Conservation (phyloP, 805 yeast species). For the Metschnikowia peoriensis region DNA sequence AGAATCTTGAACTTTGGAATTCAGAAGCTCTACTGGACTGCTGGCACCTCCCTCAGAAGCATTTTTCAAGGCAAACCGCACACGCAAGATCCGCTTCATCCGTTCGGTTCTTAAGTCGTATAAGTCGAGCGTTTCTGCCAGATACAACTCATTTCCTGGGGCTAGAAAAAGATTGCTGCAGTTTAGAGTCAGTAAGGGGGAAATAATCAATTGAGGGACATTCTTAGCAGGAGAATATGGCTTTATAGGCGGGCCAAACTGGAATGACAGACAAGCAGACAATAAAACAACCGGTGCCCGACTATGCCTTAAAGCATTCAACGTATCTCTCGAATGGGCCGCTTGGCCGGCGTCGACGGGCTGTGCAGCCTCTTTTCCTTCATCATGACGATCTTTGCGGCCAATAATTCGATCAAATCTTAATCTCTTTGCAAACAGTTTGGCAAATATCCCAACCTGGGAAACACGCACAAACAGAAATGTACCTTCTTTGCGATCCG, state of each 20-base stretch:
- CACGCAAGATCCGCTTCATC: conserved; percentile 8
- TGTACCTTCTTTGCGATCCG: not conserved
- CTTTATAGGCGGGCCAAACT: conserved; percentile 8
- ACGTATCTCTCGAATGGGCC: not conserved
- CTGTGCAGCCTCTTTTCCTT: not conserved
- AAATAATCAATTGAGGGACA: conserved; percentile 4
- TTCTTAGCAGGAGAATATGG: conserved; percentile 6
- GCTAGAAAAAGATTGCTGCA: conserved; percentile 1
- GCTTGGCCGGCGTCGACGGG: not conserved
- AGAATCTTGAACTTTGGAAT: too few relatives aligned
- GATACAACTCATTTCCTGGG: conserved; percentile 8
- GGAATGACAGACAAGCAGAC: conserved; percentile 10
- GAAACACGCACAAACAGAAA: not conserved
- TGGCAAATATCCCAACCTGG: conserved; percentile 3
- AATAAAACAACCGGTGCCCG: not conserved
- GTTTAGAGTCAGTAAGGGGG: conserved; percentile 5
- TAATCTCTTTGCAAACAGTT: not conserved
- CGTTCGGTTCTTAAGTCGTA: conserved; percentile 3
- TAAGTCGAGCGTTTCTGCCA: conserved; percentile 8
- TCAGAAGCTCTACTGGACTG: not conserved
- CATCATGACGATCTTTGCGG: not conserved
- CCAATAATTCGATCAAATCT: not conserved
- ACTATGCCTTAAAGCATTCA: conserved; percentile 2
- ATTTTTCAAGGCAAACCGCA: conserved; percentile 5
- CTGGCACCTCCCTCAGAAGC: not conserved